phyloP scores from a whole-genome alignment of 352 stramenopile genomes.

The Globisporangium nodosum region DNA sequence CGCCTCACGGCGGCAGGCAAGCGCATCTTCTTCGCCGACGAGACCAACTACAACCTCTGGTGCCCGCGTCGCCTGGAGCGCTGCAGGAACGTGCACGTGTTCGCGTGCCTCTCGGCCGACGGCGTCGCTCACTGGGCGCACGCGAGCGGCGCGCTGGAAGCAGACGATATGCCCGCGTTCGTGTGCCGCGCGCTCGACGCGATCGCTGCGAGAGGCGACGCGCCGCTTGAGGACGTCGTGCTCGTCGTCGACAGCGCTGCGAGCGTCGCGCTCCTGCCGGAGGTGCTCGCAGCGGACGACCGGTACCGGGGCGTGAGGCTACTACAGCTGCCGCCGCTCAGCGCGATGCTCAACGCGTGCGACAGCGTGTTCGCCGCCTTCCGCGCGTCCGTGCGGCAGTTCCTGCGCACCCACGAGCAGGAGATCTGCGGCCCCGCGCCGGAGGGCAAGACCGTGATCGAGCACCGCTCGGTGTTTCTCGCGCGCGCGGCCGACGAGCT shows the following conservation, averaged over 20 bases:
- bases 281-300: conserved; percentile 1
- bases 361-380: conserved; percentile 10
- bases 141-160: conserved; percentile 2
- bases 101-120: conserved; percentile 11
- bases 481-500: conserved; percentile 7
- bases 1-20: conserved; percentile 3
- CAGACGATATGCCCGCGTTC: conserved; percentile 8
- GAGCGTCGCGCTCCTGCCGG: conserved; percentile 1
- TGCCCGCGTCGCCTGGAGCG: conserved; percentile 15
- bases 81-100: conserved; percentile 15
- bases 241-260: conserved; percentile 11
- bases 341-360: conserved; percentile 9
- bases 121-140: conserved; percentile 12
- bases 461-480: conserved; percentile 16
- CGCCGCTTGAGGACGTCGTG: conserved; percentile 4
- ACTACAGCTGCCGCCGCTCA: conserved; percentile 2
- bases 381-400: conserved; percentile 7
- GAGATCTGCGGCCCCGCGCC: not conserved
- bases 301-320: conserved; percentile 7
- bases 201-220: not conserved
- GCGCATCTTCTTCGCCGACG: conserved; percentile 12
- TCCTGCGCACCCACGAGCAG: conserved; percentile 6
- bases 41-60: conserved; percentile 20
- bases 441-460: conserved; percentile 10
- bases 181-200: conserved; percentile 8